These are phyloP conservation scores for Mortierella sp. DNA, from an alignment of 371 early-diverging fungal species.

Conservation along the genomic window DNA sequence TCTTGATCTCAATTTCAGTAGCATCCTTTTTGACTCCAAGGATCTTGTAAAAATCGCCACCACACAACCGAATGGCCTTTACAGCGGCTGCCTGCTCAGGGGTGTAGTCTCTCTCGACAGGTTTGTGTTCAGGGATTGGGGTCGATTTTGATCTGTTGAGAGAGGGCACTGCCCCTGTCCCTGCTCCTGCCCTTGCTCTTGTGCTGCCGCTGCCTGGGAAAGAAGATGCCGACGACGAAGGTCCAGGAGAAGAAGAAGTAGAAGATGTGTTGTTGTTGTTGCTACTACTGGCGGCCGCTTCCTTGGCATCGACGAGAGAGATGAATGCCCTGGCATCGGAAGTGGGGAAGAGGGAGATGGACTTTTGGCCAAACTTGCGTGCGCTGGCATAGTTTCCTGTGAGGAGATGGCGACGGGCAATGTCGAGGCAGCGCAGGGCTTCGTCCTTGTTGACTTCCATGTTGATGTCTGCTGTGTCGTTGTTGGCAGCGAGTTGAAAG, in stretches of 20 bases:
- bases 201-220: slow-evolving; percentile 44
- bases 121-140: slow-evolving; percentile 40
- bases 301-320: slow-evolving; percentile 59
- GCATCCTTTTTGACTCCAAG: slow-evolving; percentile 89
- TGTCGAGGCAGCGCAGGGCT: slow-evolving; percentile 82
- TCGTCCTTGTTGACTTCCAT: slow-evolving; percentile 95
- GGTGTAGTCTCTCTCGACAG: slow-evolving; percentile 76
- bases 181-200: slow-evolving; percentile 20
- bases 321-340: slow-evolving; percentile 75
- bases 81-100: slow-evolving; percentile 87
- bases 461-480: neutral
- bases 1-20: slow-evolving; percentile 92
- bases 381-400: slow-evolving; percentile 79
- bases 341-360: slow-evolving; percentile 84
- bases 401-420: slow-evolving; percentile 79
- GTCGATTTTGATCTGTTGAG: slow-evolving; percentile 39
- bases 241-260: slow-evolving; percentile 14
- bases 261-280: neutral
- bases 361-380: slow-evolving; percentile 87
- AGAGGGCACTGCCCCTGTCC: slow-evolving; percentile 34
- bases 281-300: slow-evolving; percentile 32
- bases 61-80: slow-evolving; percentile 77
- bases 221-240: slow-evolving; percentile 29
- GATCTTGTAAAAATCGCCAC: slow-evolving; percentile 92
- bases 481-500: neutral